Evolutionary conservation across 805 yeast genomes (phyloP).

Genomic region (Kazachstania bromeliacearum): DNA sequence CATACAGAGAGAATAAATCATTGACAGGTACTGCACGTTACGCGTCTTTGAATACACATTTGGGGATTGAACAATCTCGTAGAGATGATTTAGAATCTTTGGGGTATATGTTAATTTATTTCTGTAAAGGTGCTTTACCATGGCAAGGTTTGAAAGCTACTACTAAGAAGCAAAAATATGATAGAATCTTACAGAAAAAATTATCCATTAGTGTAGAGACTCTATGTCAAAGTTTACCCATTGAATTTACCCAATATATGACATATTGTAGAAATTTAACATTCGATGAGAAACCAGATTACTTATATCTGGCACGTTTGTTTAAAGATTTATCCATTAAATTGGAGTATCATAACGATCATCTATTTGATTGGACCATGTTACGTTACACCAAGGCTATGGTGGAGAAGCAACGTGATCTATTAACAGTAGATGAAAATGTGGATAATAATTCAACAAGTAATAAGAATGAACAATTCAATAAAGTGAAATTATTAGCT

Average conservation of each 20-base stretch:
- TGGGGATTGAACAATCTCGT: slow-evolving; percentile 94
- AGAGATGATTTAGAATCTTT: slow-evolving; percentile 93
- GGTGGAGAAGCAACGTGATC: slow-evolving; percentile 23
- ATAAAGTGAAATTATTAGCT: slow-evolving; percentile 27
- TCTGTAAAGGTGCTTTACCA: slow-evolving; percentile 91
- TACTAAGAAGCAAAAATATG: slow-evolving; percentile 93
- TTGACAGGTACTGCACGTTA: slow-evolving; percentile 97
- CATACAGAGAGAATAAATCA: slow-evolving; percentile 92
- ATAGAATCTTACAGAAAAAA: slow-evolving; percentile 90
- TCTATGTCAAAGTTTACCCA: slow-evolving; percentile 85
- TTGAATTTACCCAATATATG: slow-evolving; percentile 80
- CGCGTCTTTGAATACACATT: slow-evolving; percentile 89
- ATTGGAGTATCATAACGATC: slow-evolving; percentile 86
- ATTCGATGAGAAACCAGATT: slow-evolving; percentile 95
- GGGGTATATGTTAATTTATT: slow-evolving; percentile 89
- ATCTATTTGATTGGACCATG: slow-evolving; percentile 94
- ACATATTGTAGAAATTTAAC: slow-evolving; percentile 82
- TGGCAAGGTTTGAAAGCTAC: slow-evolving; percentile 99
- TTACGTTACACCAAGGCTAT: slow-evolving; percentile 28
- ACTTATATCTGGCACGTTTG: slow-evolving; percentile 74
- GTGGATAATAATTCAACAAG: too few relatives aligned
- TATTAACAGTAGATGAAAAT: slow-evolving; percentile 5
- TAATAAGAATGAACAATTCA: slow-evolving; percentile 27
- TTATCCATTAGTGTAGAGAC: slow-evolving; percentile 81
- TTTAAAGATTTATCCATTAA: slow-evolving; percentile 83